Base-by-base conservation (phyloP, 805 yeast species). In the Barnettozyma sucrosica region DNA sequence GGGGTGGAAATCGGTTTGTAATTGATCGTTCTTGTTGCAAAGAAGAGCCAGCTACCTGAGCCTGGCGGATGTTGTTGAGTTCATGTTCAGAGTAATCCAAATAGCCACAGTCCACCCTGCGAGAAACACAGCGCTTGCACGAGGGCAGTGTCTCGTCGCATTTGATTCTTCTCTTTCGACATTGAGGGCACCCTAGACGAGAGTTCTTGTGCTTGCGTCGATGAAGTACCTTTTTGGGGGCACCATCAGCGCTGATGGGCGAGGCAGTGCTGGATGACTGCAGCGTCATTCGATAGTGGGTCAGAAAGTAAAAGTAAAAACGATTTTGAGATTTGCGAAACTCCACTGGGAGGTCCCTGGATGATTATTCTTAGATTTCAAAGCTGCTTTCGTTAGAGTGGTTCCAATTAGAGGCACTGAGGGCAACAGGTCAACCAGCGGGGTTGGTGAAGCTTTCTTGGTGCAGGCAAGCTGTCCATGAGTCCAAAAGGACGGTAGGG, bases 181-280 rank as follows among this genome's bases (percentile, higher is more conserved):
- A 80, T 34, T 80, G 79, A 5, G 77, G 79, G 60, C 92, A 84
- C 14, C 92, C 61, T 19, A 55, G 41, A 41, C 53, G 49, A 5
- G 86, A 80, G 66, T 82, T 82, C 46, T 81, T 70, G 63, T 82
- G 88, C 51, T 73, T 76, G 53, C 81, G 68, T 46, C 86, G 66
- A 18, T 49, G 55, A 2, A 44, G 44, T 16, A 44, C 44, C 39
- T 26, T 51, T 43, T 42, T 43, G 16, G 34, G 7, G 26, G 18
- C 41, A 9, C 21, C 21, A n/a, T n/a, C 25, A 28, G 25, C 20
- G 25, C 25, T 13, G 14, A 25, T 13, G 26, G 41, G 41, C 28
- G 41, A 23, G 3, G 26, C n/a, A 5, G 16, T 37, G 19, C 23
- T 19, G 16, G 26, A 37, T 10, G 41, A 37, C 18, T 21, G 28